phyloP scores from a whole-genome alignment of 2,329 filamentous ascomycete genomes.

The Tolypocladium album region DNA sequence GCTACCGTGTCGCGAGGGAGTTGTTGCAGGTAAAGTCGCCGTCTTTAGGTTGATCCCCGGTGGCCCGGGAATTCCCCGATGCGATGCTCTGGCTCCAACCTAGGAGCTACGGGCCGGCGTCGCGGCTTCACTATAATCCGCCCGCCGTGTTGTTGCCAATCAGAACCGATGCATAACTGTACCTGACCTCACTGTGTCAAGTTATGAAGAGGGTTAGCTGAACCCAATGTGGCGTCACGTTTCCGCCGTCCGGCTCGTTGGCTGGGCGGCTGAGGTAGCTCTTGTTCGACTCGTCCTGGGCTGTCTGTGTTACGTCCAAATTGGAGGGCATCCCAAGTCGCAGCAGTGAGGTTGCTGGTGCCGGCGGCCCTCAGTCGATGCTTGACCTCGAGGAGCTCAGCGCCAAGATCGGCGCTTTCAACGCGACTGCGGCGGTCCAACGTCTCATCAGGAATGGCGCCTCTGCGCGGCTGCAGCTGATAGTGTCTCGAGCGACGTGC shows the following conservation, averaged over 20 bases:
- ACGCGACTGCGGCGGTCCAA: background rate
- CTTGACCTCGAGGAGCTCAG: background rate
- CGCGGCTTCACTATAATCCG: constrained; percentile 1
- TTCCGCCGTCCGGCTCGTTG: too few species aligned
- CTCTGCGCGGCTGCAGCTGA: background rate
- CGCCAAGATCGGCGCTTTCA: background rate
- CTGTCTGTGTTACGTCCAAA: too few species aligned
- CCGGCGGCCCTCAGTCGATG: background rate
- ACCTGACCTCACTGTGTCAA: too few species aligned
- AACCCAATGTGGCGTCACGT: too few species aligned
- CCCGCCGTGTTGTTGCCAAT: background rate
- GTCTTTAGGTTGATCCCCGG: background rate
- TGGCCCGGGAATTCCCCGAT: background rate
- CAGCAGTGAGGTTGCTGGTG: background rate
- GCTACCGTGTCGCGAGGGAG: background rate
- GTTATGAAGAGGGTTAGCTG: too few species aligned
- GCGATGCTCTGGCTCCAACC: background rate
- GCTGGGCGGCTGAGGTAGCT: background rate
- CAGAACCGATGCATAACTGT: background rate
- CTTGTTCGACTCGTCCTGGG: background rate
- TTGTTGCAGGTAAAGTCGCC: background rate
- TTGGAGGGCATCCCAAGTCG: background rate
- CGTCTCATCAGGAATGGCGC: background rate
- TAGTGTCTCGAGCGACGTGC: background rate
- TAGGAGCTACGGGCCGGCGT: background rate